Conservation (phyloP, 2,329 filamentous ascomycete species). For the Pestalotiopsis sp. region DNA sequence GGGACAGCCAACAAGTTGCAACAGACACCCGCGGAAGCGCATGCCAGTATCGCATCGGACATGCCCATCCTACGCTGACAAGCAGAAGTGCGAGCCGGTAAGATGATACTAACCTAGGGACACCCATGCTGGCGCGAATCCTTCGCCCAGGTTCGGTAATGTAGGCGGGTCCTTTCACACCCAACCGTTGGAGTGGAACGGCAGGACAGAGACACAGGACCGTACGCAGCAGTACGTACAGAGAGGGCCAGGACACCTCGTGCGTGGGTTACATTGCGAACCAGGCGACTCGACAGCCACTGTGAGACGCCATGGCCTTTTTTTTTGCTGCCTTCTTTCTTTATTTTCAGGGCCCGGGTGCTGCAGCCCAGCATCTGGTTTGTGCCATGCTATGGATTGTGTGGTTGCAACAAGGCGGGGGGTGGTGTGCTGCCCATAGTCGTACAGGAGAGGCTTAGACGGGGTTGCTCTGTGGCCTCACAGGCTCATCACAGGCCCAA, state of each 20-base stretch:
- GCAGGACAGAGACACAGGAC: background rate
- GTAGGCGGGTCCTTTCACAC: slow-evolving; percentile 7
- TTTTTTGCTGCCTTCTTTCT: background rate
- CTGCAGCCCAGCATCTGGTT: slow-evolving; percentile 2
- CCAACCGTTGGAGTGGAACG: slow-evolving; percentile 13
- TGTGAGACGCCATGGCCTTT: slow-evolving; percentile 5
- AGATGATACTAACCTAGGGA: background rate
- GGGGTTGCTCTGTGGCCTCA: background rate
- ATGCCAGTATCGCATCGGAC: background rate
- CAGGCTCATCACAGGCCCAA: background rate
- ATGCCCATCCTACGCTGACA: background rate
- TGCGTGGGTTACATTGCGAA: slow-evolving; percentile 2
- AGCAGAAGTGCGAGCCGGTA: slow-evolving; percentile 9
- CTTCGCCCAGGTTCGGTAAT: slow-evolving; percentile 11
- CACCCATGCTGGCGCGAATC: slow-evolving; percentile 11
- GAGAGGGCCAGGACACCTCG: slow-evolving; percentile 7
- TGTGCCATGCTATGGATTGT: background rate
- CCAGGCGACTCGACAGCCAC: background rate
- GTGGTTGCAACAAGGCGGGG: background rate
- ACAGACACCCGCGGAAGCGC: background rate
- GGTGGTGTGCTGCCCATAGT: slow-evolving; percentile 1
- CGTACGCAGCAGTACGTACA: too few relatives aligned
- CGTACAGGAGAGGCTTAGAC: slow-evolving; percentile 12
- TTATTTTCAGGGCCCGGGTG: background rate
- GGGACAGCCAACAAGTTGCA: background rate